Base-by-base conservation (phyloP, 2,329 filamentous ascomycete genomes). In the Fusarium sp. region DNA sequence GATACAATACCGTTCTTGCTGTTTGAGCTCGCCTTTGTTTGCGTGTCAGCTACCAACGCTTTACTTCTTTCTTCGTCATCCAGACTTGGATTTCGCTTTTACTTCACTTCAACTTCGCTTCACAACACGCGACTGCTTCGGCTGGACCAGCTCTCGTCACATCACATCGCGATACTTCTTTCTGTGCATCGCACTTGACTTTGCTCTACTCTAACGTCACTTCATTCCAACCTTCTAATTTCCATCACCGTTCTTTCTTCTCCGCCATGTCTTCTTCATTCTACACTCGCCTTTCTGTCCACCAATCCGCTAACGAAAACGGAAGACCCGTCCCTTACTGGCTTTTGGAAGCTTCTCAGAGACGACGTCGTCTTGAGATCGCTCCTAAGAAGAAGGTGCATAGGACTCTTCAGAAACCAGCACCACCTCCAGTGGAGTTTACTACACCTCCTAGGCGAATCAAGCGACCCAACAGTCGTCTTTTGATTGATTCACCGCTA, bases 401-500 rank as follows among this genome's bases (percentile, higher is more conserved):
- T 38, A 33, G 10, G 26, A 20, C 31, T 51, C 46, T 42, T 36
- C 45, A 53, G 28, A 38, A 59, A 55, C 52, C 28, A 52, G n/a
- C 38, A 44, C 44, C 46, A 59, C 49, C 49, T 22, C 11, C 18
- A 22, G 26, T 45, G 24, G 43, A 53, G 38, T 33, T 63, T 28
- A 42, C 55, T 22, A 69, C 64, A n/a, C 58, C 67, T 18, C 58
- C 69, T 7, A 51, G 64, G 49, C 58, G 31, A 8, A 69, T 66
- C 42, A 38, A 48, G n/a, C 58, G 64, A 14, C 64, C 61, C 17
- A 53, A 57, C 33, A 49, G n/a, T 8, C 60, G 53, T 34, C 57
- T 66, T 15, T 44, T 71, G 36, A 54, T 63, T 28, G 59, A 72
- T 38, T 69, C 67, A 20, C 67, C 64, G 17, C 43, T 62, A 36